phyloP scores from a whole-genome alignment of 768 basidiomycete species.

The Xerocomellus chrysenteron region DNA sequence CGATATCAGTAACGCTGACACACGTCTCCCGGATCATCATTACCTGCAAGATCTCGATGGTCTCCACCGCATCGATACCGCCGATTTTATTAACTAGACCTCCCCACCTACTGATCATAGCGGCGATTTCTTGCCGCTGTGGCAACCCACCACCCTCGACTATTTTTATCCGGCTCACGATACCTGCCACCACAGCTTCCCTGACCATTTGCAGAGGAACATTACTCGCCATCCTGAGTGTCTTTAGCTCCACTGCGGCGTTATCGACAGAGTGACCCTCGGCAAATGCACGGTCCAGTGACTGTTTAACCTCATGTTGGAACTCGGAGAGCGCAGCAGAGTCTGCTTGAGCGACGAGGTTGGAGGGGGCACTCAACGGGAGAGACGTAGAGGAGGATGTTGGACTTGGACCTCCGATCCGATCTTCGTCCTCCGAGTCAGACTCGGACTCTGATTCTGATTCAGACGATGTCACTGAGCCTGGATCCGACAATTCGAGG shows the following conservation, averaged over 20 bases:
- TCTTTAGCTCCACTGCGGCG: slow-evolving; percentile 91
- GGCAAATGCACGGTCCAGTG: slow-evolving; percentile 87
- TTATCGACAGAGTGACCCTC: slow-evolving; percentile 93
- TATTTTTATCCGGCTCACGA: slow-evolving; percentile 71
- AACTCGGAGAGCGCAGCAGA: slow-evolving; percentile 67
- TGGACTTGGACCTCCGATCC: slow-evolving; percentile 31
- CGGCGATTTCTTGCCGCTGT: slow-evolving; percentile 65
- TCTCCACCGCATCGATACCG: slow-evolving; percentile 80
- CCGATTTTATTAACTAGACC: slow-evolving; percentile 77
- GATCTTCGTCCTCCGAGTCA: slow-evolving; percentile 42
- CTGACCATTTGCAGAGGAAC: slow-evolving; percentile 83
- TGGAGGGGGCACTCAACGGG: slow-evolving; percentile 40
- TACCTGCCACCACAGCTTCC: slow-evolving; percentile 83
- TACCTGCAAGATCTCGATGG: slow-evolving; percentile 77
- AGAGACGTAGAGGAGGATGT: slow-evolving; percentile 52
- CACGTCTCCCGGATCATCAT: background rate
- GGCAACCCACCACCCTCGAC: slow-evolving; percentile 52
- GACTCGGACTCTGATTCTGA: slow-evolving; percentile 42
- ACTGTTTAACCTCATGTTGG: slow-evolving; percentile 70
- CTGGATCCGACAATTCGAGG: slow-evolving; percentile 58
- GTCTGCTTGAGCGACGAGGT: slow-evolving; percentile 37
- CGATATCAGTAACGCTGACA: background rate
- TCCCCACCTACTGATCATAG: slow-evolving; percentile 78
- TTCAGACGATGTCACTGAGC: slow-evolving; percentile 53
- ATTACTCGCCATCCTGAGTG: slow-evolving; percentile 95